These are phyloP conservation scores for Boechera divaricarpa DNA, from an alignment of 345 rosid species.

Conservation along the genomic window DNA sequence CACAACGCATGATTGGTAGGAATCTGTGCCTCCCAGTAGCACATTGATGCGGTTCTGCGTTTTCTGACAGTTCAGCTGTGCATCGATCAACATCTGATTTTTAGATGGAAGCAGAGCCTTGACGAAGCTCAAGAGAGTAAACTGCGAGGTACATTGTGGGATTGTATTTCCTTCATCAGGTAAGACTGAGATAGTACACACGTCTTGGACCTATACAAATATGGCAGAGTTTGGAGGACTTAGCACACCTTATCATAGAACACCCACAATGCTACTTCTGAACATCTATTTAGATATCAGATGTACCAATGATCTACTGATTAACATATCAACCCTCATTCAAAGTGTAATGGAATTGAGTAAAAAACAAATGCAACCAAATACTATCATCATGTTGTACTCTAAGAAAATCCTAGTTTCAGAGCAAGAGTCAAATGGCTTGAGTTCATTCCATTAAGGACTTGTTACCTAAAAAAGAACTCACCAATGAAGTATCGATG, in stretches of 20 bases:
- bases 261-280: conserved; percentile 53
- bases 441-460: neutral
- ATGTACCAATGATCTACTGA: conserved; percentile 15
- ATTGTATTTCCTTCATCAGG: conserved; percentile 60
- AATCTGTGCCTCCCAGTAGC: conserved; percentile 59
- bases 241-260: conserved; percentile 39
- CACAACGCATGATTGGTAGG: conserved; percentile 66
- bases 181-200: conserved; percentile 65
- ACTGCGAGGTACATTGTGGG: conserved; percentile 50
- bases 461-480: conserved; percentile 25
- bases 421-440: neutral
- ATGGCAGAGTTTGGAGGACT: conserved; percentile 29
- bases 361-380: neutral
- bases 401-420: neutral
- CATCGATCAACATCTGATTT: conserved; percentile 58
- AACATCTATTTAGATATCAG: conserved; percentile 42
- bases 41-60: conserved; percentile 64
- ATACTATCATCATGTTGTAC: neutral
- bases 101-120: conserved; percentile 69
- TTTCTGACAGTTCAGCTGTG: conserved; percentile 53
- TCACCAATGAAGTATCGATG: conserved; percentile 53
- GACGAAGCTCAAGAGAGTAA: conserved; percentile 67
- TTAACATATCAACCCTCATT: neutral
- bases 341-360: neutral
- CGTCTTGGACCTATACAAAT: conserved; percentile 59